Base-by-base conservation (phyloP, 495 filamentous ascomycete species). In the Podospora fimiseda region DNA sequence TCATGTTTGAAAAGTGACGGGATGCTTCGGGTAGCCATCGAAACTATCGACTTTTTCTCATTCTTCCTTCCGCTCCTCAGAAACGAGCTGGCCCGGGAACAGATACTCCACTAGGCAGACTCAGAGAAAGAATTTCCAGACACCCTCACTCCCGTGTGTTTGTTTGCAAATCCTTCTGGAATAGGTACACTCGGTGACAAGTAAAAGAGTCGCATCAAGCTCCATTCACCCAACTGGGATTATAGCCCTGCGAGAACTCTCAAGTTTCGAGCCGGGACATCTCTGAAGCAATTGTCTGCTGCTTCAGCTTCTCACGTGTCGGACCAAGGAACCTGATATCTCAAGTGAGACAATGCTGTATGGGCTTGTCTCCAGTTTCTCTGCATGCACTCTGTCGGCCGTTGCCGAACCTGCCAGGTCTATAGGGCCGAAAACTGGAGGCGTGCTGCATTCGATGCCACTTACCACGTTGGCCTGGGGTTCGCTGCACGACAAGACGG, bases 341-440 rank as follows among this genome's bases (percentile, higher is more conserved):
- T 54, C 16, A 46, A 57, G 62, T 64, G 36, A 53, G 44, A 64
- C 59, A 59, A 33, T 30, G 40, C 51, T 58, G 57, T 57, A 53
- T 61, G 55, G 59, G 46, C 60, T 58, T 59, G 62, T 60, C 57
- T 61, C 53, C 55, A 51, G 57, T 53, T 51, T 52, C 44, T 37
- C 53, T 59, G 61, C 53, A 60, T 57, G 48, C 57, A 41, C 44
- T 63, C 46, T 63, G 55, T 65, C 64, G 64, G 64, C 64, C 55
- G 56, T 59, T 59, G 62, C 64, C 64, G 64, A 64, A 57, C 56
- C 57, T 44, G 62, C 60, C 53, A 61, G 40, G 52, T 23, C 55
- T 63, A 65, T 63, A 65, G 64, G 60, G 49, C 64, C 60, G 64
- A 65, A 57, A 60, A 49, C 52, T 50, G 41, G 41, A 60, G 37